Evolutionary conservation across 192 early-diverging fungal species (phyloP), one percentile per base, ranked within the genome.

Genomic region (Globomyces pollinis-pini): DNA sequence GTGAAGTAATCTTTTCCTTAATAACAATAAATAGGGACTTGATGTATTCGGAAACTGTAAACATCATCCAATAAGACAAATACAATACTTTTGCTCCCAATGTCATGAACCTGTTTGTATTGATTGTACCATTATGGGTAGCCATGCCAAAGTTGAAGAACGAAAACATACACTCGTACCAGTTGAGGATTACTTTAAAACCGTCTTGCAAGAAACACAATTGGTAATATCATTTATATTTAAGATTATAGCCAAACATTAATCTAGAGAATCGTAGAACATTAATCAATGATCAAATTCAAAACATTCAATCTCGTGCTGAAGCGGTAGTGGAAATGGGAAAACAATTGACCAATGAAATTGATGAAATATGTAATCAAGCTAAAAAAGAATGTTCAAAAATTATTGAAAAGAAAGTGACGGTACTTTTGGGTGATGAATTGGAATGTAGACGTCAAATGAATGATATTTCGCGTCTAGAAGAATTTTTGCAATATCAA

Each of bases 21-120:
- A 64, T 72, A 9, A 9, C 59, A 5, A 16, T 35, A 76, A n/a
- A 72, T 76, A n/a, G n/a, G n/a, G 80, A 13, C 49, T 70, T 6
- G 75, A 83, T 51, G 74, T 83, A 1, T 83, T 79, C 64, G 81
- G 81, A 20, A 56, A 70, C 62, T 83, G 81, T 61, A 68, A 74
- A 20, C 71, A 74, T 55, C 81, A 83, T 44, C 65, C 73, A 5
- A 77, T 77, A 36, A 77, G 80, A 57, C 45, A 60, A 26, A 71
- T 83, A 28, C 75, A 83, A 66, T 83, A 79, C 64, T 83, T 79
- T 57, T 83, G 81, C 69, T 74, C 76, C 0, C 76, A 83, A 38
- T 83, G 81, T 62, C 80, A 83, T 43, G 63, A 77, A 15, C 80
- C 80, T 12, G 81, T 83, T 5, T 83, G 81, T 67, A 77, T 83